Evolutionary conservation across 305 asterid species (phyloP).

Genomic region (Fraxinus ornus): DNA sequence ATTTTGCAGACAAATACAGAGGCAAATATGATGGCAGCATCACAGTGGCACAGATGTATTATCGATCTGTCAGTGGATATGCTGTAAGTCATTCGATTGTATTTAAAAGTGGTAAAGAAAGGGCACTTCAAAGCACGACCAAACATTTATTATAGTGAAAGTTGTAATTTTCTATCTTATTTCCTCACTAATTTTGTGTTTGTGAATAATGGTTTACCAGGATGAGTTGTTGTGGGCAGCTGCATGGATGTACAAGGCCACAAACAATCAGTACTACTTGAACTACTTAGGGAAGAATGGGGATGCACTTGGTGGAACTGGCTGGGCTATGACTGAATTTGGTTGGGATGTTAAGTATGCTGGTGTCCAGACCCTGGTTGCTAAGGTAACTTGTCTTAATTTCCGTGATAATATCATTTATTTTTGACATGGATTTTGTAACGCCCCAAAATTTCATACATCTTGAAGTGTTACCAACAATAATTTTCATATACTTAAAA

Average conservation of each 20-base stretch:
- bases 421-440: not conserved
- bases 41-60: slow-evolving; percentile 86
- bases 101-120: not conserved
- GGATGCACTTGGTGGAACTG: slow-evolving; percentile 91
- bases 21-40: slow-evolving; percentile 96
- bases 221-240: slow-evolving; percentile 99
- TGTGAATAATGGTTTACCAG: slow-evolving; percentile 28
- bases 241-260: slow-evolving; percentile 96
- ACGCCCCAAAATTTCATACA: too few species aligned
- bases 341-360: slow-evolving; percentile 99
- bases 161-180: not conserved
- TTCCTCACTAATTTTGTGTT: not conserved
- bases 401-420: not conserved
- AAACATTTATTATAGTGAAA: not conserved
- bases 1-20: slow-evolving; percentile 93
- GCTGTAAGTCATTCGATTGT: slow-evolving; percentile 54
- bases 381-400: slow-evolving; percentile 52
- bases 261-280: slow-evolving; percentile 67
- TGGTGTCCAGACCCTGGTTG: slow-evolving; percentile 90
- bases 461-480: too few species aligned
- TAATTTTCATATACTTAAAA: too few species aligned
- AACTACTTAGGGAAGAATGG: slow-evolving; percentile 84
- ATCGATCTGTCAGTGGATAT: slow-evolving; percentile 95
- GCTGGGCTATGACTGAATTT: slow-evolving; percentile 96
- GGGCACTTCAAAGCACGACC: not conserved